Conservation (phyloP, 2,329 filamentous ascomycete species). For the Alternaria metachromatica region DNA sequence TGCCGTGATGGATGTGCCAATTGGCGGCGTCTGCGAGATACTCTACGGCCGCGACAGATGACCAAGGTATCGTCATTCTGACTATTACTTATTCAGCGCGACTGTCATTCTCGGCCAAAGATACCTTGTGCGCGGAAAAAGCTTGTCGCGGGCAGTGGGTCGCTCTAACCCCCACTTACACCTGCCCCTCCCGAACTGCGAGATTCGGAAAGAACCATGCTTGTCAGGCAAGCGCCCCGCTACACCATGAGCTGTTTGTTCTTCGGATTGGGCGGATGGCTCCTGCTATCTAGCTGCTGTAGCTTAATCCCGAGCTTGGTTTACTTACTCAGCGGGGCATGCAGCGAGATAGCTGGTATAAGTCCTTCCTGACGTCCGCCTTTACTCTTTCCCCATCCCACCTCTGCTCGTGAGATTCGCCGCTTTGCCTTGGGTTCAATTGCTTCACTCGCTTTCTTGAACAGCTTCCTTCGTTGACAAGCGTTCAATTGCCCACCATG, state of each 20-base stretch:
- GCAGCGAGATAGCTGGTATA: constrained; percentile 20
- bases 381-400: neutral
- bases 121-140: constrained; percentile 12
- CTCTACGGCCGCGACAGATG: constrained; percentile 72
- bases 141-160: constrained; percentile 22
- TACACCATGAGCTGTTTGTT: neutral
- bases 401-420: constrained; percentile 8
- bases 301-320: constrained; percentile 10
- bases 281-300: constrained; percentile 15
- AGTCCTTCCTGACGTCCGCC: constrained; percentile 8
- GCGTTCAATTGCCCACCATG: constrained; percentile 29
- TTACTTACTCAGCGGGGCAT: constrained; percentile 23
- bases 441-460: neutral
- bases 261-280: constrained; percentile 15
- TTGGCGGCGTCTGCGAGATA: constrained; percentile 94
- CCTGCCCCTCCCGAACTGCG: constrained; percentile 24
- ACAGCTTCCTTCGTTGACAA: neutral
- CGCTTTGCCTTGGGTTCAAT: constrained; percentile 11
- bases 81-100: constrained; percentile 15
- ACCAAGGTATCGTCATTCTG: constrained; percentile 20
- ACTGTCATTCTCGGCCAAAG: neutral
- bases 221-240: constrained; percentile 18
- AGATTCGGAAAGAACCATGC: constrained; percentile 29
- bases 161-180: constrained; percentile 27
- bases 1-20: constrained; percentile 94